These are phyloP conservation scores for Sugiyamaella mastotermitis DNA, from an alignment of 805 yeast species.

Conservation along the genomic window DNA sequence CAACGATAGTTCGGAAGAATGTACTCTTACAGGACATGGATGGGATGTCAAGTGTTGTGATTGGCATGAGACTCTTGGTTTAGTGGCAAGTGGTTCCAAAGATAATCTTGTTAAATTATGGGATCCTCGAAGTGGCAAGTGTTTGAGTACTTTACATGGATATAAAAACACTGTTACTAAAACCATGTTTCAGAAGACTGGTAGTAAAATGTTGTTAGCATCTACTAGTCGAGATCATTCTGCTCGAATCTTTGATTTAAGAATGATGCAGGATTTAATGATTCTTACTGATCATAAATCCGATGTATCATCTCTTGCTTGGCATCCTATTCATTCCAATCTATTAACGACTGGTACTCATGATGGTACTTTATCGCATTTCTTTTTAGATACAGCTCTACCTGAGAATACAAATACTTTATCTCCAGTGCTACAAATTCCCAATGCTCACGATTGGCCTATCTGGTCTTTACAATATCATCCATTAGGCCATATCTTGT, in stretches of 20 bases:
- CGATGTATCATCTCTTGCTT: slow-evolving; percentile 77
- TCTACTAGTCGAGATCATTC: slow-evolving; percentile 87
- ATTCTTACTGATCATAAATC: slow-evolving; percentile 74
- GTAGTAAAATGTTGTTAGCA: slow-evolving; percentile 67
- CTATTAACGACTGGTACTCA: slow-evolving; percentile 80
- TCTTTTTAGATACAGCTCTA: slow-evolving; percentile 45
- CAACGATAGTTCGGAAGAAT: slow-evolving; percentile 81
- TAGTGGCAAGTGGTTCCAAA: slow-evolving; percentile 88
- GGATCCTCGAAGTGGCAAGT: slow-evolving; percentile 82
- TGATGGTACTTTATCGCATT: slow-evolving; percentile 82
- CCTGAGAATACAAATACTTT: slow-evolving; percentile 25
- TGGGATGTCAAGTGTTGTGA: slow-evolving; percentile 98
- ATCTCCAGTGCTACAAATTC: slow-evolving; percentile 40
- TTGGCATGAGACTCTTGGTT: slow-evolving; percentile 89
- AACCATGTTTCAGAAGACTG: slow-evolving; percentile 78
- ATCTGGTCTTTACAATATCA: slow-evolving; percentile 86
- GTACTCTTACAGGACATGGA: slow-evolving; percentile 81
- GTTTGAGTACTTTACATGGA: slow-evolving; percentile 78
- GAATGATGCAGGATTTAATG: slow-evolving; percentile 73
- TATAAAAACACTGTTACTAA: slow-evolving; percentile 92
- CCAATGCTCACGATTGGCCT: slow-evolving; percentile 92
- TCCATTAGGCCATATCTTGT: slow-evolving; percentile 86
- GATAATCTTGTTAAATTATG: slow-evolving; percentile 89
- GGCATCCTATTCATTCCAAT: slow-evolving; percentile 88
- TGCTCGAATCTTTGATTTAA: slow-evolving; percentile 77